Evolutionary conservation across 225 moss, liverwort and hornwort species (phyloP).

Genomic region (Straminergon stramineum): DNA sequence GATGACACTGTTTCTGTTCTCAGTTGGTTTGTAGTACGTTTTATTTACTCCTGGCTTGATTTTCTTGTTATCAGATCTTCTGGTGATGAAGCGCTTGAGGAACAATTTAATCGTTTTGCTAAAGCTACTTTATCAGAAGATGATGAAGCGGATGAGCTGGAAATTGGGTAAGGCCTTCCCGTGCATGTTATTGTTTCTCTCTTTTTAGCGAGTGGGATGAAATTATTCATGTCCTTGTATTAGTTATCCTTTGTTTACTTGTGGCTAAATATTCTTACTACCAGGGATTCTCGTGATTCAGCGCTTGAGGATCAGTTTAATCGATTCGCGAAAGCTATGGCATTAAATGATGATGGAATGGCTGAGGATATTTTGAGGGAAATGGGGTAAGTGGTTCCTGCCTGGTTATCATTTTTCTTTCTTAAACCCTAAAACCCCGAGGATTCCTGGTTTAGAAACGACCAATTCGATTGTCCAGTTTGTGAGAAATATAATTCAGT

Average conservation of each 20-base stretch:
- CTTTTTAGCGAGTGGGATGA: neutral
- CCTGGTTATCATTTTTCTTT: neutral
- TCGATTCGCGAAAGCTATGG: slow-evolving; percentile 72
- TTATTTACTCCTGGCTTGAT: neutral
- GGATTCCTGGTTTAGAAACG: neutral
- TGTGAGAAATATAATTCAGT: neutral
- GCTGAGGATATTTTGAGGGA: slow-evolving; percentile 70
- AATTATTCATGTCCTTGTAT: neutral
- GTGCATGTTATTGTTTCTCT: neutral
- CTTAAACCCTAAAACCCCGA: neutral
- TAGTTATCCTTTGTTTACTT: neutral
- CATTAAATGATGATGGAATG: slow-evolving; percentile 54
- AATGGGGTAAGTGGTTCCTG: slow-evolving; percentile 51
- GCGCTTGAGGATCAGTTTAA: slow-evolving; percentile 80
- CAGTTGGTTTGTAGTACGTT: neutral
- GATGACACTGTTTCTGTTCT: neutral
- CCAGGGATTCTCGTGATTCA: slow-evolving; percentile 34
- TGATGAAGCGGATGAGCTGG: slow-evolving; percentile 48
- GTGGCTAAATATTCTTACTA: neutral
- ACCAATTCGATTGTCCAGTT: neutral
- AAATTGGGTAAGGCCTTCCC: slow-evolving; percentile 51
- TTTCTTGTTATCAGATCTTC: slow-evolving; percentile 29
- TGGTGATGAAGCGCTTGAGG: slow-evolving; percentile 44
- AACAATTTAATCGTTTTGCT: slow-evolving; percentile 71
- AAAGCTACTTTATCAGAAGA: slow-evolving; percentile 54